These are phyloP conservation scores for Ormosia semicastrata DNA, from an alignment of 306 rosid species.

Conservation along the genomic window DNA sequence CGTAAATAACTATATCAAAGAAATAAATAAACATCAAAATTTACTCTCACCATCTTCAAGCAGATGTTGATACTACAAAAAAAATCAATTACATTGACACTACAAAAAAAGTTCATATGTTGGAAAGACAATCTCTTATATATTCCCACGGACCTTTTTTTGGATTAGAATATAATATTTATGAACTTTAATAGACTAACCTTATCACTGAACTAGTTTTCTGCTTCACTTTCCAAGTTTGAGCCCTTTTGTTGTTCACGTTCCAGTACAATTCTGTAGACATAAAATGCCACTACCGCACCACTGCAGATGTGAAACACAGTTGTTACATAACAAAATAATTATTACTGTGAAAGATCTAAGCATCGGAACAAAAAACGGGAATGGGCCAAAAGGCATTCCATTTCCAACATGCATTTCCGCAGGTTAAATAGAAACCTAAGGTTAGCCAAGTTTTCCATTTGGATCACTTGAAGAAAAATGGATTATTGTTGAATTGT, in stretches of 20 bases:
- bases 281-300: conserved; percentile 61
- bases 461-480: not conserved
- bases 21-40: conserved; percentile 30
- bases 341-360: not conserved
- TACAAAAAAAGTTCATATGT: not conserved
- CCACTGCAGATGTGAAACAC: conserved; percentile 60
- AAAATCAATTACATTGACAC: not conserved
- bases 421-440: conserved; percentile 7
- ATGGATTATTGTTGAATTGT: too few relatives aligned
- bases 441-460: not conserved
- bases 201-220: conserved; percentile 38
- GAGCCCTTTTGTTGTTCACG: conserved; percentile 42
- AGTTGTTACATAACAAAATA: conserved; percentile 14
- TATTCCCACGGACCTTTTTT: not conserved
- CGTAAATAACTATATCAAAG: not conserved
- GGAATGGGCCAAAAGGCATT: not conserved
- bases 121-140: not conserved
- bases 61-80: conserved; percentile 19
- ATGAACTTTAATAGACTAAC: conserved; percentile 35
- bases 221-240: conserved; percentile 45
- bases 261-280: conserved; percentile 56
- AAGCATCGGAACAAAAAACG: not conserved
- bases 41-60: not conserved
- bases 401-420: conserved; percentile 7
- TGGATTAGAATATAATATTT: not conserved